Base-by-base conservation (phyloP, 306 rosid genomes). In the Lathyrus tuberosus region DNA sequence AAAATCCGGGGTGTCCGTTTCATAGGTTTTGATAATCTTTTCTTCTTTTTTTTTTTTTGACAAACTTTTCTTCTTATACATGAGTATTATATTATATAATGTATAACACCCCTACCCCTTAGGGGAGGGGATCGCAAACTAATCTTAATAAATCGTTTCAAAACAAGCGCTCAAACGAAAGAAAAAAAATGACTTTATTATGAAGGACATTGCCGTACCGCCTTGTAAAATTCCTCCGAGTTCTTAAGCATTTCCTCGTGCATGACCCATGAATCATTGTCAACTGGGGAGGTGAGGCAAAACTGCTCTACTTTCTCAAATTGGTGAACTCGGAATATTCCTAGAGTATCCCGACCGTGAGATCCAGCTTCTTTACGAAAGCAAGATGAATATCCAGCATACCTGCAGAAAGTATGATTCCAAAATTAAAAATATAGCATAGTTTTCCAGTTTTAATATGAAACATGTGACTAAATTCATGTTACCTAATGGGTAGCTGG, bases 301-400 rank as follows among this genome's bases (percentile, higher is more conserved):
- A 95, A 95, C 76, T 95, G 99, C 76, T 95, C 97, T 76, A 95
- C 88, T 78, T 95, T 95, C 81, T 95, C 99, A 74, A 91, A 95
- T 66, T 95, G 97, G 81, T 95, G 99, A 48, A 91, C 97, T 60
- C 99, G 85, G 69, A 95, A 95, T 65, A 95, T 88, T 77, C 97
- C 96, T 57, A 95, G 70, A 37, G 99, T 95, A 82, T 95, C 99
- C 4, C 99, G 91, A 47, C 99, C 99, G 40, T 95, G 99, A 48
- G 97, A 83, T 60, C 99, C 99, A 61, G 96, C 99, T 87, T 95
- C 99, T 82, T 91, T 91, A 2, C 96, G 96, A 70, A 95, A 95
- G 81, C 99, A 95, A n/a, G 99, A 79, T 14, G 99, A 95, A 70
- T 89, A 91, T 56, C 99, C 99, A 73, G 96, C 97, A 76, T 91